Conservation (phyloP, 2,329 filamentous ascomycete species). For the Paraphaeosphaeria sporulosa region DNA sequence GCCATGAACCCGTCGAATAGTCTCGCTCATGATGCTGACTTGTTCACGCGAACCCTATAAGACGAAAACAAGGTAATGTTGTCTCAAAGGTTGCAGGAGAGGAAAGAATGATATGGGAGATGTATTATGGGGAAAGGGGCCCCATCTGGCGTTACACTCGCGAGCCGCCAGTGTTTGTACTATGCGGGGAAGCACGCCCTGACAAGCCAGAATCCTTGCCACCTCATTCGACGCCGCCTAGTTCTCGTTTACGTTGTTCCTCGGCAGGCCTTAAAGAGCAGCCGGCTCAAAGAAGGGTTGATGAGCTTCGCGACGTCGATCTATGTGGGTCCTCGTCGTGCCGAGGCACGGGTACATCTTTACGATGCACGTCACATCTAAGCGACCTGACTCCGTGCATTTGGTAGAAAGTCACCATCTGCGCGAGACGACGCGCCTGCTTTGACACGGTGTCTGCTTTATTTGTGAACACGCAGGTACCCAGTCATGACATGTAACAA, state of each 20-base stretch:
- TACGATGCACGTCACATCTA: not conserved
- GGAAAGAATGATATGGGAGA: not conserved
- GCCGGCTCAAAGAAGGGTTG: not conserved
- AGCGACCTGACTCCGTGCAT: not conserved
- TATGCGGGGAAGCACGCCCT: not conserved
- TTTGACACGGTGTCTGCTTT: not conserved
- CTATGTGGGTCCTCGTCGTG: not conserved
- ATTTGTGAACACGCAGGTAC: too few species aligned
- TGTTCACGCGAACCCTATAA: not conserved
- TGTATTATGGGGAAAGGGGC: not conserved
- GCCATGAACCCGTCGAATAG: slow-evolving; percentile 48
- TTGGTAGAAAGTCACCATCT: too few species aligned
- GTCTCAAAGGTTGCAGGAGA: not conserved
- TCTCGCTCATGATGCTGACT: slow-evolving; percentile 35
- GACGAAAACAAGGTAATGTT: not conserved
- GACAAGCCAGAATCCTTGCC: too few species aligned
- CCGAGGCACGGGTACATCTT: not conserved
- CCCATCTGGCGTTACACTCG: not conserved
- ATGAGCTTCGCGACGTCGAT: not conserved
- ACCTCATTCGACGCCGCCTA: too few species aligned
- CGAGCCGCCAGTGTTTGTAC: not conserved
- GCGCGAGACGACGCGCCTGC: not conserved
- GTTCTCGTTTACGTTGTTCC: not conserved
- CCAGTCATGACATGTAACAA: too few species aligned
- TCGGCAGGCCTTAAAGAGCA: not conserved